Percentiles rank a stretch among this genome's conserved stretches.
Conservation (phyloP, 495 filamentous ascomycete species). For the Glutinoglossum americanum region DNA sequence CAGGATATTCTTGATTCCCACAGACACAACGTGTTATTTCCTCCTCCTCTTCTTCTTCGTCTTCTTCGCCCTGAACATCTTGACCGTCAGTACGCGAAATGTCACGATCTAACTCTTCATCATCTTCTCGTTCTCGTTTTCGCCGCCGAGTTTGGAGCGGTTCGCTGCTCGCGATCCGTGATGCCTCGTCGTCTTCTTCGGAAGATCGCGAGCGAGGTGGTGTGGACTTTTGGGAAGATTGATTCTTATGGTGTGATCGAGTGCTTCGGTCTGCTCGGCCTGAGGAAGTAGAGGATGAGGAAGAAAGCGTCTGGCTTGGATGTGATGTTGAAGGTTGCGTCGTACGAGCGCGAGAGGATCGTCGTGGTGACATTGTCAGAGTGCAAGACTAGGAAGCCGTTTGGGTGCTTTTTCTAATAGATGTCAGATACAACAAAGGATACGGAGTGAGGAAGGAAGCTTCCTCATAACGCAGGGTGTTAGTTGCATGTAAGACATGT, state of each 20-base stretch:
- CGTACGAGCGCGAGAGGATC: slow-evolving; percentile 76
- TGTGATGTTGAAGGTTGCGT: slow-evolving; percentile 44
- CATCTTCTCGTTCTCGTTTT: slow-evolving; percentile 20
- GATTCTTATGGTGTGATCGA: slow-evolving; percentile 45
- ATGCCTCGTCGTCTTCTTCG: slow-evolving; percentile 55
- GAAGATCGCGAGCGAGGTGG: slow-evolving; percentile 52
- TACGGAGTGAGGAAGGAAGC: not conserved
- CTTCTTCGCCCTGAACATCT: slow-evolving; percentile 41
- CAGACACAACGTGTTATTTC: slow-evolving; percentile 90
- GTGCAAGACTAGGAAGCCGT: not conserved
- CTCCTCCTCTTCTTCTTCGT: slow-evolving; percentile 60
- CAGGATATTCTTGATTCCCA: slow-evolving; percentile 84
- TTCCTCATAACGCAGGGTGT: not conserved
- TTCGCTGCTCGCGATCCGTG: slow-evolving; percentile 32
- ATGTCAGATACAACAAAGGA: not conserved
- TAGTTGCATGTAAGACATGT: not conserved
- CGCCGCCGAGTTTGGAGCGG: slow-evolving; percentile 33
- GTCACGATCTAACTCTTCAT: slow-evolving; percentile 6
- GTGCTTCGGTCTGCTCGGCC: slow-evolving; percentile 46
- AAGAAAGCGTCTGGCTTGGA: slow-evolving; percentile 12
- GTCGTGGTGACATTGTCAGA: slow-evolving; percentile 43
- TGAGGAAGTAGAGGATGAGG: slow-evolving; percentile 51
- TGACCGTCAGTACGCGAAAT: not conserved
- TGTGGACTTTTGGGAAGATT: slow-evolving; percentile 50
- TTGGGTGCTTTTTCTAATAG: not conserved